phyloP scores from a whole-genome alignment of 202 grass and related monocot species.

The Carex sylvatica region DNA sequence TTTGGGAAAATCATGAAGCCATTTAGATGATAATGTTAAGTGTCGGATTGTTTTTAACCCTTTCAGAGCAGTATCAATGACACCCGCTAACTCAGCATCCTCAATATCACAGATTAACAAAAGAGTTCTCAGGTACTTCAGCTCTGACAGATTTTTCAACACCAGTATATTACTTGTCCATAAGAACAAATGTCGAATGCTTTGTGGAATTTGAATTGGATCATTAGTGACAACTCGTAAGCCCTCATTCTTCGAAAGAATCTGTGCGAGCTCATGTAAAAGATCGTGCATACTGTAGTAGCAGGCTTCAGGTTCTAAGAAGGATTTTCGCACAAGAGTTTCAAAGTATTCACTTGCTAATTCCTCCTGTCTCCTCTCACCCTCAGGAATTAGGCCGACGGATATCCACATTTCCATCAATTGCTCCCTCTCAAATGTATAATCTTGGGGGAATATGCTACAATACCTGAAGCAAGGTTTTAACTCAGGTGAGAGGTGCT shows the following conservation, averaged over 20 bases:
- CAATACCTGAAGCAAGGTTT: slow-evolving; percentile 38
- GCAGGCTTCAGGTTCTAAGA: background rate
- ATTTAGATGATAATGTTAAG: background rate
- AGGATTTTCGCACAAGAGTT: slow-evolving; percentile 29
- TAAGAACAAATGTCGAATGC: slow-evolving; percentile 31
- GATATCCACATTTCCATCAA: slow-evolving; percentile 40
- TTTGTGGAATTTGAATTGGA: background rate
- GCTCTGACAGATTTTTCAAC: background rate
- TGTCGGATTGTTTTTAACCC: background rate
- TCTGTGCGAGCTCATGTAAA: slow-evolving; percentile 29
- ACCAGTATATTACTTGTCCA: background rate
- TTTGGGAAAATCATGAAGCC: background rate
- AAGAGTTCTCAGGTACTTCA: slow-evolving; percentile 31
- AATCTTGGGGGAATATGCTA: slow-evolving; percentile 39
- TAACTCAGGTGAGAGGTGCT: slow-evolving; percentile 17
- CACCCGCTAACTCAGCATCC: background rate
- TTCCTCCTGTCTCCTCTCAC: slow-evolving; percentile 24
- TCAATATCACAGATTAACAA: slow-evolving; percentile 7
- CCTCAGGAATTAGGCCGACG: slow-evolving; percentile 24
- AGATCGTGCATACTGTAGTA: slow-evolving; percentile 28
- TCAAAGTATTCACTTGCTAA: slow-evolving; percentile 26
- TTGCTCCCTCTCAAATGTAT: slow-evolving; percentile 20
- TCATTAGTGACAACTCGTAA: slow-evolving; percentile 2
- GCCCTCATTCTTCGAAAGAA: slow-evolving; percentile 26
- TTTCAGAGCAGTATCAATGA: background rate